A percentile compares a stretch with the other conserved stretches of the same genome.
Evolutionary conservation across 352 stramenopile genomes (phyloP).

Genomic region (Globisporangium okanoganense): DNA sequence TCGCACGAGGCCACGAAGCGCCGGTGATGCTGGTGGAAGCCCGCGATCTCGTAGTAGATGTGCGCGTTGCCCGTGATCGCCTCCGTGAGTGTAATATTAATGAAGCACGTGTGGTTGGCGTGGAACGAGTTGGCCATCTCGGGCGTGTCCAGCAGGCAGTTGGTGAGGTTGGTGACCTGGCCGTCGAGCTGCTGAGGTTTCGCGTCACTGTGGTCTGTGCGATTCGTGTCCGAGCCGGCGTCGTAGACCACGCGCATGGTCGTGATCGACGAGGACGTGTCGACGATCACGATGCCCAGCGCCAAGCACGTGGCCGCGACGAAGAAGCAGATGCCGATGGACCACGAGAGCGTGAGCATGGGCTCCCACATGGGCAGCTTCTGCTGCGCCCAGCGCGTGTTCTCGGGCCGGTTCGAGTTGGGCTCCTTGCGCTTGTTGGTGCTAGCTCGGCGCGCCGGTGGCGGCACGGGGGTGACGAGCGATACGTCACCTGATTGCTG

Average conservation of each 20-base stretch:
- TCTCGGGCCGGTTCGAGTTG: conserved; percentile 46
- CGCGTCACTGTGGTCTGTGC: conserved; percentile 17
- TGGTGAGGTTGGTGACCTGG: conserved; percentile 30
- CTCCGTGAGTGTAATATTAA: conserved; percentile 50
- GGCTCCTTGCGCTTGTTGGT: conserved; percentile 3
- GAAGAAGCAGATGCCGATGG: conserved; percentile 49
- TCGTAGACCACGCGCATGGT: conserved; percentile 68
- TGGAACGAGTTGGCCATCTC: conserved; percentile 60
- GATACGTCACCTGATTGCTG: not conserved
- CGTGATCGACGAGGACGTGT: conserved; percentile 44
- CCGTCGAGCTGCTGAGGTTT: conserved; percentile 27
- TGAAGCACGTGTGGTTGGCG: conserved; percentile 68
- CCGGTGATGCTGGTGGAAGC: conserved; percentile 70
- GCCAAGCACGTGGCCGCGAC: conserved; percentile 35
- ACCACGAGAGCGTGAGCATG: conserved; percentile 65
- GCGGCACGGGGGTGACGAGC: conserved; percentile 1
- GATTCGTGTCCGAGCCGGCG: conserved; percentile 25
- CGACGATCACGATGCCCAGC: conserved; percentile 45
- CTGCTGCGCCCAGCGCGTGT: conserved; percentile 57
- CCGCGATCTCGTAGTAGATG: conserved; percentile 66
- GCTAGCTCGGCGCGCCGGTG: not conserved
- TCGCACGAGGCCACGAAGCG: conserved; percentile 73
- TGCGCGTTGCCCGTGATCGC: conserved; percentile 31
- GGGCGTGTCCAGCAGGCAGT: conserved; percentile 42
- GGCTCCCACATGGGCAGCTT: conserved; percentile 70